phyloP scores from a whole-genome alignment of 768 basidiomycete genomes.

The Trametes gibbosa region DNA sequence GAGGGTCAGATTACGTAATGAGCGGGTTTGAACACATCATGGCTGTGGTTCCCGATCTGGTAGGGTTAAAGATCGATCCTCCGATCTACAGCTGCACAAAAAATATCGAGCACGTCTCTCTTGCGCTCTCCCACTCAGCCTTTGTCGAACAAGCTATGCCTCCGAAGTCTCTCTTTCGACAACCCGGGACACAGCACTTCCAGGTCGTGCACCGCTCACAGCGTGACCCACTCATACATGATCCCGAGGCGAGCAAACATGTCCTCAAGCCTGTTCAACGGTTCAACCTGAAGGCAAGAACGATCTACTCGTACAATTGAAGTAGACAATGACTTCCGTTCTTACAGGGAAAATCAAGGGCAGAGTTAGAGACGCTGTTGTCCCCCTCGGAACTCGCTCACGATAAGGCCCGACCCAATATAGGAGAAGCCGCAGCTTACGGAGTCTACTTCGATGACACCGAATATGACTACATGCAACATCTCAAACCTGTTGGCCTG shows the following conservation, averaged over 20 bases:
- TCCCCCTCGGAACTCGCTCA: conserved; percentile 46
- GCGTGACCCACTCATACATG: conserved; percentile 92
- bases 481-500: conserved; percentile 75
- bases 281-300: conserved; percentile 68
- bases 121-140: background rate
- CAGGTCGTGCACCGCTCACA: conserved; percentile 97
- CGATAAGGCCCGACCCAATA: conserved; percentile 46
- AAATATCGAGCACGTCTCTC: background rate
- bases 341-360: conserved; percentile 76
- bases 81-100: conserved; percentile 16
- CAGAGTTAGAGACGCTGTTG: conserved; percentile 68
- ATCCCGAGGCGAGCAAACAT: conserved; percentile 82
- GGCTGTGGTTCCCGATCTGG: conserved; percentile 15
- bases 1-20: conserved; percentile 20
- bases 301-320: background rate
- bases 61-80: conserved; percentile 20
- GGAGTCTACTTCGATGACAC: conserved; percentile 95
- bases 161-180: conserved; percentile 83
- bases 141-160: conserved; percentile 47
- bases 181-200: conserved; percentile 88
- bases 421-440: conserved; percentile 87
- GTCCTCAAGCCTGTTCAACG: conserved; percentile 85
- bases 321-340: background rate
- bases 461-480: conserved; percentile 98
- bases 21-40: background rate